Base-by-base conservation (phyloP, 257 asterid species). In the Solanum rostratum region DNA sequence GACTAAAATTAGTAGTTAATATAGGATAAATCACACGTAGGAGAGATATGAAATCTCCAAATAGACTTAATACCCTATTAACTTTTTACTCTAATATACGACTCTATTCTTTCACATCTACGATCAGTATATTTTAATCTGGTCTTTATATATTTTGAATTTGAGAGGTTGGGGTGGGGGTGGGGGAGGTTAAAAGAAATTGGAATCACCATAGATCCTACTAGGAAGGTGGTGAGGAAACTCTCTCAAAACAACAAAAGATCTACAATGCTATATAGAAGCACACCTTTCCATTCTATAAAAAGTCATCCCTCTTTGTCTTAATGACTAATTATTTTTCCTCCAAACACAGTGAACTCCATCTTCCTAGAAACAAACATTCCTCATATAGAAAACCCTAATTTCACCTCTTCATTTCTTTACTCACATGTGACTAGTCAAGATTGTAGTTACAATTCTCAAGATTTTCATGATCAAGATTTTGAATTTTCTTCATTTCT, bases 211-310 rank as follows among this genome's bases (percentile, higher is more conserved):
- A 85, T 22, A 15, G 18, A 63, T 80, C 16, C 66, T 88, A 84
- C 87, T 53, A 70, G 88, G 88, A 84, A 83, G 87, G 57, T 69
- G 88, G 85, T 52, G 7, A 85, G 87, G 71, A 88, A 74, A 45
- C 59, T 69, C 81, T 68, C 71, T 55, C 57, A 30, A 4, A 11
- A 49, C 85, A 88, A 83, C 1, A 39, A 7, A 37, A 33, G 4
- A 33, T 52, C 27, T 27, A 7, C 54, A 55, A 20, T 22, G 62
- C 20, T 83, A 69, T 41, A 81, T 30, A 49, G 15, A 79, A 24
- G 55, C n/a, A 27, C 39, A 33, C 39, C 39, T 33, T 60, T 29
- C 4, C 50, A 59, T 12, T 22, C 69, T 12, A 11, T 5, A 5
- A 62, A 24, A 52, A 59, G 55, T 57, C 81, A 54, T 20, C 80